Percentiles rank a stretch among this genome's conserved stretches.
phyloP scores from a whole-genome alignment of 441 rosid genomes.

The Lepidium campestre region DNA sequence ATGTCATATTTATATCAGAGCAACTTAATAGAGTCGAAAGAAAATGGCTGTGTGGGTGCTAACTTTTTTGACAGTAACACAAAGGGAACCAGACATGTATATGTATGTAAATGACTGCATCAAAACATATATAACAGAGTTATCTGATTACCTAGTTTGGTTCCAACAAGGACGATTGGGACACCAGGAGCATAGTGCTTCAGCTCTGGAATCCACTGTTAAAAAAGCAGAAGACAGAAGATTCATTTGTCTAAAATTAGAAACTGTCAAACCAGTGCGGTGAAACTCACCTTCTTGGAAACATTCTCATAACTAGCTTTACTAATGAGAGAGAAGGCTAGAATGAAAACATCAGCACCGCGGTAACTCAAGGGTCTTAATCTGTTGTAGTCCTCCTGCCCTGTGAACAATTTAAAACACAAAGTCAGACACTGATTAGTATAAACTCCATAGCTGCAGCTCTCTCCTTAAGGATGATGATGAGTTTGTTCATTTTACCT shows the following conservation, averaged over 20 bases:
- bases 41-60: neutral
- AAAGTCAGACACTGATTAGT: neutral
- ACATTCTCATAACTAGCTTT: slow-evolving; percentile 70
- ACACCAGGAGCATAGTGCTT: slow-evolving; percentile 63
- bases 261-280: neutral
- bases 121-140: neutral
- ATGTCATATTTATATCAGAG: neutral
- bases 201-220: slow-evolving; percentile 62
- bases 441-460: neutral
- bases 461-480: neutral
- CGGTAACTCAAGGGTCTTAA: slow-evolving; percentile 64
- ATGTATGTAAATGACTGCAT: neutral
- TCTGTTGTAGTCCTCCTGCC: slow-evolving; percentile 66
- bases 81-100: neutral
- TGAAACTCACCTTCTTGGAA: slow-evolving; percentile 44
- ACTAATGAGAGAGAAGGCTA: slow-evolving; percentile 64
- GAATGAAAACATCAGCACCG: slow-evolving; percentile 60
- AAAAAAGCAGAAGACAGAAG: neutral
- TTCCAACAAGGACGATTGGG: slow-evolving; percentile 62
- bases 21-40: neutral
- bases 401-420: slow-evolving; percentile 23
- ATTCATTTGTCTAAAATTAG: neutral
- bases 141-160: slow-evolving; percentile 44
- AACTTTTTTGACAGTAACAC: neutral
- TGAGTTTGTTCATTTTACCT: slow-evolving; percentile 23